A percentile compares a stretch with the other conserved stretches of the same genome.
Evolutionary conservation across 768 basidiomycete species (phyloP).

Genomic region (Trametes coccinea): DNA sequence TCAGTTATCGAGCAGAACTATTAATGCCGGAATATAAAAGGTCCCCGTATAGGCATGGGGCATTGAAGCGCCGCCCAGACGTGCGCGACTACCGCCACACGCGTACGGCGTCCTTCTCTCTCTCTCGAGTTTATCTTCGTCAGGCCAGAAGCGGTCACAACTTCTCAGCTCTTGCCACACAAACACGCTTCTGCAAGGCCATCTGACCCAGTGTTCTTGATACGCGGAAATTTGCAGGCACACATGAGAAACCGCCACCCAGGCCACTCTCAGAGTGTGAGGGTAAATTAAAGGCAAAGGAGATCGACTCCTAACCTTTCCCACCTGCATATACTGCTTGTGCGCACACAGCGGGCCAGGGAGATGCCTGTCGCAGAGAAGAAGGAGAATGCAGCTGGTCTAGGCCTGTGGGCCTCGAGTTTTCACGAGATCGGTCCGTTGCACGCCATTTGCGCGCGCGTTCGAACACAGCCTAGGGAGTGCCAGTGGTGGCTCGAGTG

Average conservation of each 20-base stretch:
- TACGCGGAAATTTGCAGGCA: constrained; percentile 9
- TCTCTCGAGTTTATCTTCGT: constrained; percentile 5
- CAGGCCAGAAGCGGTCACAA: constrained; percentile 8
- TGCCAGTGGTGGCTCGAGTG: background rate
- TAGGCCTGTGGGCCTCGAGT: background rate
- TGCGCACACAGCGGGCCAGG: constrained; percentile 1
- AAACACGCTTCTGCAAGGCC: constrained; percentile 12
- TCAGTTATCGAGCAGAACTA: background rate
- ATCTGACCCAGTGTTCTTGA: constrained; percentile 13
- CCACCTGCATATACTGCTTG: background rate
- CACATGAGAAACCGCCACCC: constrained; percentile 7
- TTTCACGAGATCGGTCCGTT: background rate
- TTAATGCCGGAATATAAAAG: too few species aligned
- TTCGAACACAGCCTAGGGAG: constrained; percentile 1
- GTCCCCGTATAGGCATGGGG: too few species aligned
- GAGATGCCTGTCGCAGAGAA: background rate
- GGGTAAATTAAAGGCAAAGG: background rate
- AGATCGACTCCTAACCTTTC: background rate
- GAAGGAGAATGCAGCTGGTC: too few species aligned
- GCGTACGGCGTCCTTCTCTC: constrained; percentile 3
- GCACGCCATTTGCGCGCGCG: background rate
- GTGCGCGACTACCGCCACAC: background rate
- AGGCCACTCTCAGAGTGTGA: background rate
- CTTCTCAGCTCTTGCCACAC: constrained; percentile 13
- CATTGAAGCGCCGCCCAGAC: background rate